Conservation (phyloP, 306 rosid genomes). For the Ammopiptanthus mongolicus region DNA sequence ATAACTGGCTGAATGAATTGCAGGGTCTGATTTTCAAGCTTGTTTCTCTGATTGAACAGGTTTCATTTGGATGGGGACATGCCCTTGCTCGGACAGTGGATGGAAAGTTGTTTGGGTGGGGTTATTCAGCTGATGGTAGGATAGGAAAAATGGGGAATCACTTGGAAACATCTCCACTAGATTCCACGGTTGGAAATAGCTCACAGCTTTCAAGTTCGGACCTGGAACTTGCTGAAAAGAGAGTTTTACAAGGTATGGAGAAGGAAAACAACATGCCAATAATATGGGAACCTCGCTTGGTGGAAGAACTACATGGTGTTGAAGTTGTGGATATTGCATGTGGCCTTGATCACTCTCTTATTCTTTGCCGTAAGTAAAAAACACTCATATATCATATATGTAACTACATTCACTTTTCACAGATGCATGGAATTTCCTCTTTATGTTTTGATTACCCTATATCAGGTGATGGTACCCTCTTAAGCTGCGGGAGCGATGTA, state of each 20-base stretch:
- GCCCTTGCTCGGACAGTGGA: constrained; percentile 73
- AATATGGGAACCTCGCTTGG: constrained; percentile 74
- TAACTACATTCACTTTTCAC: constrained; percentile 2
- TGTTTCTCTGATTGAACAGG: constrained; percentile 41
- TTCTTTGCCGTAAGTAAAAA: constrained; percentile 63
- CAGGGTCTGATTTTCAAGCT: not conserved
- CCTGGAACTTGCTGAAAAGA: constrained; percentile 59
- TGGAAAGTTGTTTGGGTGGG: constrained; percentile 93
- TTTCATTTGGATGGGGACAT: constrained; percentile 95
- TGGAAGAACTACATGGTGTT: constrained; percentile 49
- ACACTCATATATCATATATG: not conserved
- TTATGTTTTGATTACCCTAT: constrained; percentile 20
- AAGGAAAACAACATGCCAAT: constrained; percentile 78
- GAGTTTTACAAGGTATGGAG: constrained; percentile 64
- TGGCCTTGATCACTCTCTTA: constrained; percentile 92
- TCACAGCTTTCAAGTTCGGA: constrained; percentile 33
- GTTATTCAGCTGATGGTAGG: constrained; percentile 84
- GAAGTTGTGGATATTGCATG: constrained; percentile 74
- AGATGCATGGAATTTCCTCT: not conserved
- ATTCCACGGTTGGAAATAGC: constrained; percentile 17
- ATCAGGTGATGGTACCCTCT: constrained; percentile 64
- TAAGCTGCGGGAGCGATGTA: constrained; percentile 76
- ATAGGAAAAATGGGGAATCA: constrained; percentile 57
- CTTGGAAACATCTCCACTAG: constrained; percentile 53
- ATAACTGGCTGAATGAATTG: not conserved